Conservation (phyloP, 306 rosid species). For the Luffa acutangula region DNA sequence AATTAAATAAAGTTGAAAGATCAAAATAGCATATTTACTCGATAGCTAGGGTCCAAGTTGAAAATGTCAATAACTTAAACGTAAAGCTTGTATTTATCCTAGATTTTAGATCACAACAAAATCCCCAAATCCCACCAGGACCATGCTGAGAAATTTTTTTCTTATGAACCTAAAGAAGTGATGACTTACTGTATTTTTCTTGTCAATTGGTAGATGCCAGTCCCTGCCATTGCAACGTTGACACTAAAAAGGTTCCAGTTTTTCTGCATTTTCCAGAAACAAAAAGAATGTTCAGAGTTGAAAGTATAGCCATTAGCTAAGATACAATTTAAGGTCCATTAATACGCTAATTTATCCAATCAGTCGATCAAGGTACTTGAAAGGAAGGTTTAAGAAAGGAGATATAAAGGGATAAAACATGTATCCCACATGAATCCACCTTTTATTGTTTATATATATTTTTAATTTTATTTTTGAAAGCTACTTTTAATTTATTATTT, state of each 20-base stretch:
- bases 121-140: neutral
- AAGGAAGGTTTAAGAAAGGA: neutral
- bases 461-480: neutral
- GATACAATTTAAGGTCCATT: neutral
- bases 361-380: neutral
- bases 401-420: neutral
- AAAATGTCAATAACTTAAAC: neutral
- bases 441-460: neutral
- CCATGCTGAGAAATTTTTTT: neutral
- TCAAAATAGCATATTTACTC: neutral
- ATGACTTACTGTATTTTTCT: conserved; percentile 65
- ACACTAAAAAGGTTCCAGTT: conserved; percentile 95
- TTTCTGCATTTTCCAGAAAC: conserved; percentile 44
- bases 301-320: neutral
- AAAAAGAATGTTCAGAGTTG: neutral
- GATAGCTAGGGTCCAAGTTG: neutral
- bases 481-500: neutral
- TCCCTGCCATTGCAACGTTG: conserved; percentile 82
- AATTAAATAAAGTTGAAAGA: neutral
- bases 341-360: neutral
- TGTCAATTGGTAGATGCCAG: conserved; percentile 78
- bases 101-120: neutral
- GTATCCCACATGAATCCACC: neutral
- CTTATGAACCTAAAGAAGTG: neutral
- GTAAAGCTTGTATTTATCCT: neutral